Base-by-base conservation (phyloP, 306 rosid species). In the Malus orientalis region DNA sequence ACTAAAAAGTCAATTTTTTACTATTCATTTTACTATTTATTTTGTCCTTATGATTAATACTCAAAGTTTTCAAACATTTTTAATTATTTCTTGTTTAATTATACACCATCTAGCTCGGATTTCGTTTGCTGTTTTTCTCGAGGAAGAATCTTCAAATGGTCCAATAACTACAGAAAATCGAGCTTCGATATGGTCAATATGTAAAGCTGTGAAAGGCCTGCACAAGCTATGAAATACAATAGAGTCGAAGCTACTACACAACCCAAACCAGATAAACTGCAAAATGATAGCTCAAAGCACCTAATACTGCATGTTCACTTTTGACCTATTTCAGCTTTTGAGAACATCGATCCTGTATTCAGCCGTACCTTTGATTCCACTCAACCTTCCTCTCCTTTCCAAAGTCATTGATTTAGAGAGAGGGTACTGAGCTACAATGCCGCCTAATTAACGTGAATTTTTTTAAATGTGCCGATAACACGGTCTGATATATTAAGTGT, bases 401-500 rank as follows among this genome's bases (percentile, higher is more conserved):
- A 66, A 67, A 6, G 54, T 22, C 29, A 40, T 67, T 67, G 32
- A 42, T 67, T n/a, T 20, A 11, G 49, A 33, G 13, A 66, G 49
- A n/a, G 10, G 9, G 42, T 57, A 20, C 18, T 5, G 11, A 67
- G 8, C 36, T 40, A 15, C 71, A 38, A 4, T 10, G 30, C 53
- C 54, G n/a, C 33, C 71, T 40, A 40, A 22, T 40, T 11, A 67
- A 44, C 13, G 2, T 4, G 8, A 49, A 15, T 15, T 1, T 15
- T 49, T 36, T 36, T 0, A n/a, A 7, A 0, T 36, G 0, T 36
- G 1, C 0, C 9, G 2, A 0, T 0, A 36, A 36, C 2, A 36
- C 2, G 9, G 0, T 0, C 2, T 0, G 0, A 0, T 36, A 36
- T 0, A 36, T 7, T 7, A 36, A 36, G 9, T 36, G 40, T 36